phyloP scores from a whole-genome alignment of 2,329 filamentous ascomycete species.

The Hymenoscyphus scutula region DNA sequence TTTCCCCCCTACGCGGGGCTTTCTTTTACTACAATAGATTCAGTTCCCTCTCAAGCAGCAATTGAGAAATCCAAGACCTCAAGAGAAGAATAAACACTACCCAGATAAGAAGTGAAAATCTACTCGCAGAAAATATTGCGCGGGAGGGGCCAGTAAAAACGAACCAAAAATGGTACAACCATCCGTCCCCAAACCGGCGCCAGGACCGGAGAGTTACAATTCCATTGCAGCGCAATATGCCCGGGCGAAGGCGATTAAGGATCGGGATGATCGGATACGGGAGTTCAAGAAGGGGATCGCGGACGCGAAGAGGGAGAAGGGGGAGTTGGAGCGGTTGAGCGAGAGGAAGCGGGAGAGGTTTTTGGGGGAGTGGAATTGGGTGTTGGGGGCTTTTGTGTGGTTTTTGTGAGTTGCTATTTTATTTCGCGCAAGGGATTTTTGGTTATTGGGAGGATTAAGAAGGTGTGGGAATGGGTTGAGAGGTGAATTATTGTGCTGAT shows the following conservation, averaged over 20 bases:
- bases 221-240: conserved; percentile 36
- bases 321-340: conserved; percentile 29
- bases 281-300: background rate
- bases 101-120: background rate
- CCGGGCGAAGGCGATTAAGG: conserved; percentile 33
- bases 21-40: background rate
- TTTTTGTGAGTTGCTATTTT: conserved; percentile 32
- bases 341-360: conserved; percentile 32
- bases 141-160: background rate
- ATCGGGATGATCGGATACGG: conserved; percentile 27
- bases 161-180: conserved; percentile 21
- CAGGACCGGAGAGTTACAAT: conserved; percentile 30
- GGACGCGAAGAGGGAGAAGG: conserved; percentile 24
- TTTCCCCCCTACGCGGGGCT: background rate
- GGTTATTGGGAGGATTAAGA: background rate
- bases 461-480: too few species aligned
- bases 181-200: conserved; percentile 29
- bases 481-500: too few species aligned
- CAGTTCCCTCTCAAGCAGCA: background rate
- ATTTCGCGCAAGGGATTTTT: background rate
- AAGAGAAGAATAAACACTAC: background rate
- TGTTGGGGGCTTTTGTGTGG: conserved; percentile 34
- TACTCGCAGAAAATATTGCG: background rate
- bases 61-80: background rate
- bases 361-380: conserved; percentile 34